Evolutionary conservation across 805 yeast genomes (phyloP), one percentile per base, ranked within the genome.

Genomic region (Starmerella khaoyaiensis): DNA sequence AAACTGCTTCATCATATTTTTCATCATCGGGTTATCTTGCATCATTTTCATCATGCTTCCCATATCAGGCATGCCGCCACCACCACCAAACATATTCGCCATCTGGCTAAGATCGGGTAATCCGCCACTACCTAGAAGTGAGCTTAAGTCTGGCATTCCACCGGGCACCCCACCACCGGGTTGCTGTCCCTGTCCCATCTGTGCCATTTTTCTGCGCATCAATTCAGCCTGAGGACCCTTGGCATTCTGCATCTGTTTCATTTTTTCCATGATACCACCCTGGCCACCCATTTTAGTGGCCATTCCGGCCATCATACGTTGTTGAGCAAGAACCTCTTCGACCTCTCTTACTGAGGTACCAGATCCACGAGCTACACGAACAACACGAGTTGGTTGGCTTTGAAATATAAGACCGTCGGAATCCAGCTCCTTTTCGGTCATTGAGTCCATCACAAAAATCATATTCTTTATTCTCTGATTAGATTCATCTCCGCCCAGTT

Each of bases 341-440:
- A 87, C 94, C 48, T 87, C 97, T 5, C 82, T 72, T 0, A 79
- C 94, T 2, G 90, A 64, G 18, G 95, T 82, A 17, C 97, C 98
- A 3, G 94, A 76, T 7, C 98, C 98, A 47, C 81, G 69, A 0
- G 97, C 97, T 4, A 87, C 87, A 51, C 98, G 69, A 4, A 84
- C 72, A 35, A 87, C 73, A 57, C 98, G 71, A 31, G 76, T 67
- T 5, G 97, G 97, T 58, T 86, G 75, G 36, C 76, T 74, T 26
- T 71, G 67, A 57, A 87, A 83, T 16, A 80, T 60, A 42, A 73
- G 64, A 1, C 97, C 97, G 57, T 87, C 97, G 46, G 82, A 72
- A 51, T 83, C 94, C 43, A 87, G 69, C 62, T 87, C 98, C 53
- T 77, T 66, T 47, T 76, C 76, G 1, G 95, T 87, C 98, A 87